Percentiles rank a stretch among this genome's conserved stretches.
Evolutionary conservation across 805 yeast species (phyloP).

Genomic region (Lachancea quebecensis): DNA sequence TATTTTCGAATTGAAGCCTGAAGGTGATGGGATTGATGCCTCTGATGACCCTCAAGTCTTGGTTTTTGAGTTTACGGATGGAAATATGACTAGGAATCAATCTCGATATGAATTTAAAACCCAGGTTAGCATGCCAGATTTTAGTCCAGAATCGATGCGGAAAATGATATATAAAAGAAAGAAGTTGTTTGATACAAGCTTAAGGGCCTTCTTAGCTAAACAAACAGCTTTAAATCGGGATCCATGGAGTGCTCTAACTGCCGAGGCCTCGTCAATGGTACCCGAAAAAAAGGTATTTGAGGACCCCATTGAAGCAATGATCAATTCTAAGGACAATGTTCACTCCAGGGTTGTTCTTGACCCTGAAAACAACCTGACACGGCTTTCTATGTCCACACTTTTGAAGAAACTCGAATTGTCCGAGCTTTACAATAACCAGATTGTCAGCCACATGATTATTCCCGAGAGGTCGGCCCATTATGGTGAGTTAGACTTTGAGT

Average conservation of each 20-base stretch:
- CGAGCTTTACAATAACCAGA: slow-evolving; percentile 56
- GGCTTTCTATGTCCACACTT: slow-evolving; percentile 44
- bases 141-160: slow-evolving; percentile 51
- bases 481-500: slow-evolving; percentile 36
- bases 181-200: slow-evolving; percentile 40
- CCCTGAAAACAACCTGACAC: slow-evolving; percentile 16
- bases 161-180: slow-evolving; percentile 54
- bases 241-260: slow-evolving; percentile 38
- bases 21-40: slow-evolving; percentile 22
- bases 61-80: slow-evolving; percentile 73
- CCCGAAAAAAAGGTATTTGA: slow-evolving; percentile 45
- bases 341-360: slow-evolving; percentile 18
- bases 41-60: slow-evolving; percentile 46
- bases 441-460: slow-evolving; percentile 44
- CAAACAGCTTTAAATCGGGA: slow-evolving; percentile 29
- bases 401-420: slow-evolving; percentile 41
- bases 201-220: slow-evolving; percentile 32
- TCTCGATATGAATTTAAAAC: slow-evolving; percentile 37
- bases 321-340: slow-evolving; percentile 26
- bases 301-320: slow-evolving; percentile 60
- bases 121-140: slow-evolving; percentile 44
- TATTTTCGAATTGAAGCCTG: slow-evolving; percentile 41
- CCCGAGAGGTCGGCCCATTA: slow-evolving; percentile 42
- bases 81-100: slow-evolving; percentile 44
- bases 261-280: slow-evolving; percentile 31